Base-by-base conservation (phyloP, 345 rosid genomes). In the Brassica carinata region DNA sequence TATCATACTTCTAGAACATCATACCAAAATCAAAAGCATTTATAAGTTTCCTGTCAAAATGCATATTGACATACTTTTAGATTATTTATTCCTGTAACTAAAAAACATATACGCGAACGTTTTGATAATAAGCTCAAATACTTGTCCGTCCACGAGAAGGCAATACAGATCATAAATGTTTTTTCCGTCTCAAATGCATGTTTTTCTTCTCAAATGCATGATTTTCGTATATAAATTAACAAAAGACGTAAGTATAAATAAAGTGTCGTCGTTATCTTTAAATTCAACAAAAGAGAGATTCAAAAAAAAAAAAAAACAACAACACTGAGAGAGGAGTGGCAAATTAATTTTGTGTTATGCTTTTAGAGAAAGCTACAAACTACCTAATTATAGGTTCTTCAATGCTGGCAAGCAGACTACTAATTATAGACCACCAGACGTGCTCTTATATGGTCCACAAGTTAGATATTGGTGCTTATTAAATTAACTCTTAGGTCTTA, bases 391-490 rank as follows among this genome's bases (percentile, higher is more conserved):
- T 74, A 69, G 61, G 61, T 67, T 75, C 72, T 75, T 53, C 62
- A 27, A 51, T 74, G 65, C 57, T 75, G 55, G 76, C 71, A 80
- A 79, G 55, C 48, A 69, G 27, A 23, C 79, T 80, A 80, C 77
- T 69, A 69, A 48, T 48, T 75, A 62, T 75, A 75, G 79, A 81
- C 77, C 62, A 64, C 72, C 40, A 73, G 82, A 86, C 89, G 88
- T 84, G 89, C 79, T 77, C 73, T 18, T 34, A 65, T 82, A 13
- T 72, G 51, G 85, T 81, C 92, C 92, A 85, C 86, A 82, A 75
- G 61, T 86, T 86, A 81, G 70, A 84, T 70, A 26, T 62, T 8
- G 27, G 6, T 57, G n/a, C 67, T 78, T 77, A 82, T 76, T 81
- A 64, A 73, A 81, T 48, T 30, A 19, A 15, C 45, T 27, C 57